phyloP scores from a whole-genome alignment of 129 eudicot genomes.

The Chrysanthemum makinoi region DNA sequence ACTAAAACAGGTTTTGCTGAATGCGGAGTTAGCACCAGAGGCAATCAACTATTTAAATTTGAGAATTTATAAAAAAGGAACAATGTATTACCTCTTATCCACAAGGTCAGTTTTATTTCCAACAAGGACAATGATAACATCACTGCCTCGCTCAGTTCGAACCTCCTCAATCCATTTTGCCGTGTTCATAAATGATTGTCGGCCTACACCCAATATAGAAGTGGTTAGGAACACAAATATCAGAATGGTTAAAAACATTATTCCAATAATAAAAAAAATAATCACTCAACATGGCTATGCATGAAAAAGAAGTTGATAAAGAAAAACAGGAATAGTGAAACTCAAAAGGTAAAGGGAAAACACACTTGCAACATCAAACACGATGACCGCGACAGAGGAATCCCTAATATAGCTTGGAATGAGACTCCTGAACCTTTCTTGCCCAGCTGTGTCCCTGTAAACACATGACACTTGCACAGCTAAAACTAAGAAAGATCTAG shows the following conservation, averaged over 20 bases:
- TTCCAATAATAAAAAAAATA: not conserved
- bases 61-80: not conserved
- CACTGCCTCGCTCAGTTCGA: slow-evolving; percentile 87
- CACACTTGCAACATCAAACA: slow-evolving; percentile 55
- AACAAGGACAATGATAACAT: slow-evolving; percentile 79
- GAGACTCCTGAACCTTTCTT: slow-evolving; percentile 88
- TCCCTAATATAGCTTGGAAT: slow-evolving; percentile 87
- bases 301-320: no score
- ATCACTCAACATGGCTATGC: not conserved
- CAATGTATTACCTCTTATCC: slow-evolving; percentile 57
- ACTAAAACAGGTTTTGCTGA: no score
- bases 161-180: slow-evolving; percentile 86
- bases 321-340: not conserved
- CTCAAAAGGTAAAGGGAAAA: slow-evolving; percentile 2
- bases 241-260: not conserved
- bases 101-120: slow-evolving; percentile 90
- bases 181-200: slow-evolving; percentile 74
- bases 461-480: not conserved
- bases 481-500: no score
- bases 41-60: not conserved
- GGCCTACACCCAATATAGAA: slow-evolving; percentile 39
- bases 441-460: slow-evolving; percentile 87
- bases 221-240: slow-evolving; percentile 15
- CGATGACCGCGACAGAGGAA: slow-evolving; percentile 23
- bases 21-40: not conserved